Evolutionary conservation across 1,139 yeast species (phyloP).

Genomic region (Suhomyces choctaworum): DNA sequence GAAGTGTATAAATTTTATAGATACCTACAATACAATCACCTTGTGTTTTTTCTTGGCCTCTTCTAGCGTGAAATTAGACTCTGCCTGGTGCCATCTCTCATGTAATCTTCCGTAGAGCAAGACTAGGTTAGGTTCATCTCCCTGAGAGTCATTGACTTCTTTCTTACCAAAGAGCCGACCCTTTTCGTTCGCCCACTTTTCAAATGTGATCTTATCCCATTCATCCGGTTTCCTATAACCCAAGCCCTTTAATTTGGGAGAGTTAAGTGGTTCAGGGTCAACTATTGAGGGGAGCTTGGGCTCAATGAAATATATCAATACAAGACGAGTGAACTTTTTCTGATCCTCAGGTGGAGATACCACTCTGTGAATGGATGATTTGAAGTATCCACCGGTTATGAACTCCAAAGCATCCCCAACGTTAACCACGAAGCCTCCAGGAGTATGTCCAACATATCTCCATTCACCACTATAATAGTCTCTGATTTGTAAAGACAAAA

Average conservation of each 20-base stretch:
- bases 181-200: slow-evolving; percentile 21
- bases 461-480: slow-evolving; percentile 28
- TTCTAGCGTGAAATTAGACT: slow-evolving; percentile 18
- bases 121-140: slow-evolving; percentile 21
- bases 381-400: slow-evolving; percentile 33
- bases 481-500: slow-evolving; percentile 29
- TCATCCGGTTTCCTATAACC: slow-evolving; percentile 17
- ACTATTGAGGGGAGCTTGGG: slow-evolving; percentile 19
- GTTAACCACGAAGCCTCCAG: slow-evolving; percentile 28
- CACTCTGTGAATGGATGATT: slow-evolving; percentile 31
- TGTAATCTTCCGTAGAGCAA: slow-evolving; percentile 21
- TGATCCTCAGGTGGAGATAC: slow-evolving; percentile 32
- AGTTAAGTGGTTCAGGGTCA: slow-evolving; percentile 20
- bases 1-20: neutral
- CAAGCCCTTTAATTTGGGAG: slow-evolving; percentile 15
- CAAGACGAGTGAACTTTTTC: slow-evolving; percentile 23
- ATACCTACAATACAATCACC: slow-evolving; percentile 16
- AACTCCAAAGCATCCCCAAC: slow-evolving; percentile 33
- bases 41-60: slow-evolving; percentile 20
- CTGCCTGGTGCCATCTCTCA: slow-evolving; percentile 24
- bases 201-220: slow-evolving; percentile 21
- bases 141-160: slow-evolving; percentile 18
- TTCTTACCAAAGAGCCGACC: slow-evolving; percentile 19
- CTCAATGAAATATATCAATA: slow-evolving; percentile 28
- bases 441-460: slow-evolving; percentile 30